Conservation (phyloP, 208 protist genomes). For the Trypanosoma grayi region DNA sequence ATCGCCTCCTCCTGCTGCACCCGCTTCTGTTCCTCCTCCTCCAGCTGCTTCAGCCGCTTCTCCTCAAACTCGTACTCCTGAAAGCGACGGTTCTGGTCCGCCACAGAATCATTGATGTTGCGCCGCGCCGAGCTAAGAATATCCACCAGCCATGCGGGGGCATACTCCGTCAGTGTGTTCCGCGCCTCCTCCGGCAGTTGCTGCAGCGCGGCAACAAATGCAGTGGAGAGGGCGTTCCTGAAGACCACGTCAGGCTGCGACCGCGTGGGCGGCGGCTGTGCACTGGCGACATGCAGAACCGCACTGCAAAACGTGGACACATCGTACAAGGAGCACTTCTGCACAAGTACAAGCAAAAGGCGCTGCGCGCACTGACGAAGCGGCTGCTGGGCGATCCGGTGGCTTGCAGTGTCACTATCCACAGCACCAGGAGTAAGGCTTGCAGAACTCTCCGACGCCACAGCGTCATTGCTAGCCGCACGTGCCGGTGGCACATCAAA, state of each 20-base stretch:
- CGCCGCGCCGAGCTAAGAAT: conserved; percentile 26
- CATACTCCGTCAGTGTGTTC: conserved; percentile 30
- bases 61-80: conserved; percentile 65
- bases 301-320: conserved; percentile 20
- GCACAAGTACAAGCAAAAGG: conserved; percentile 46
- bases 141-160: conserved; percentile 45
- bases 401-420: background rate
- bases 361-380: conserved; percentile 24
- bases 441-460: conserved; percentile 1
- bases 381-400: background rate
- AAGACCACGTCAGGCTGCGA: conserved; percentile 32
- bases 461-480: too few species aligned
- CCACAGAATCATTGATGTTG: conserved; percentile 39
- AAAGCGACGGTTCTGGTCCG: conserved; percentile 50
- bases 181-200: conserved; percentile 23
- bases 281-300: conserved; percentile 53
- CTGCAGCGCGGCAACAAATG: conserved; percentile 36
- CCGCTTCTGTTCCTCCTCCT: conserved; percentile 4
- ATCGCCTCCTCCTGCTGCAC: conserved; percentile 14
- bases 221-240: conserved; percentile 17
- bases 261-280: conserved; percentile 36
- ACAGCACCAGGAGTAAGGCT: background rate
- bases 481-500: too few species aligned
- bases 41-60: conserved; percentile 22
- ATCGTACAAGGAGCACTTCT: conserved; percentile 42